Evolutionary conservation across 1,284 basidiomycete genomes (phyloP).

Genomic region (Ceratobasidium theobromae): DNA sequence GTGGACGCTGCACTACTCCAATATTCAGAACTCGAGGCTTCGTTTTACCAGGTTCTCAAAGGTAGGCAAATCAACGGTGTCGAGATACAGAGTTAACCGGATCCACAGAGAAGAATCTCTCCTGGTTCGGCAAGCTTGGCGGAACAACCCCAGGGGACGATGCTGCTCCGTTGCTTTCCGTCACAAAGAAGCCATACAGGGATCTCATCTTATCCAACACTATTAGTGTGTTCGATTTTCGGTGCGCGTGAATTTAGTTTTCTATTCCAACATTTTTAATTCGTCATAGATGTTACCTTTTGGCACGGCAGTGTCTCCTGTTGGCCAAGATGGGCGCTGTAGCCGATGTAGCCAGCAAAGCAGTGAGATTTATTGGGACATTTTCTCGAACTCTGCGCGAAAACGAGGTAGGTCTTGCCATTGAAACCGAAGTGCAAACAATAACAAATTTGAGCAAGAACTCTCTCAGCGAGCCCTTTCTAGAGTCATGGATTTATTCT

Average conservation of each 20-base stretch:
- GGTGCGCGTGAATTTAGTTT: conserved; percentile 41
- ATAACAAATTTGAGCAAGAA: conserved; percentile 33
- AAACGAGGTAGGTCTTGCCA: conserved; percentile 59
- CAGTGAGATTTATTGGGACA: conserved; percentile 71
- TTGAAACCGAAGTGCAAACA: background rate
- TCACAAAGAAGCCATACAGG: conserved; percentile 81
- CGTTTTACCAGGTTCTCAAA: conserved; percentile 70
- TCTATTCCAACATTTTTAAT: background rate
- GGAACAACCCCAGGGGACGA: conserved; percentile 73
- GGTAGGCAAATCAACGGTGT: conserved; percentile 36
- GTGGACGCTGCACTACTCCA: conserved; percentile 86
- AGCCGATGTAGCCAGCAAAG: conserved; percentile 67
- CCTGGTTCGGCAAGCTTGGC: conserved; percentile 87
- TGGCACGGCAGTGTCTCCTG: conserved; percentile 81
- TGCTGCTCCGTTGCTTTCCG: conserved; percentile 76
- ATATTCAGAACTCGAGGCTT: conserved; percentile 88
- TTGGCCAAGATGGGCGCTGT: conserved; percentile 71
- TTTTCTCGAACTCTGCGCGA: conserved; percentile 78
- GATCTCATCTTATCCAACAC: conserved; percentile 87
- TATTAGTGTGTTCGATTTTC: conserved; percentile 93
- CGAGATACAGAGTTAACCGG: conserved; percentile 38
- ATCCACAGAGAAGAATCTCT: conserved; percentile 75
- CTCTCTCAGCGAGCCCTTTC: conserved; percentile 69
- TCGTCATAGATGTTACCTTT: conserved; percentile 64
- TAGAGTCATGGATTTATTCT: conserved; percentile 94